These are phyloP conservation scores for Pistacia integerrima DNA, from an alignment of 345 rosid species.

Conservation along the genomic window DNA sequence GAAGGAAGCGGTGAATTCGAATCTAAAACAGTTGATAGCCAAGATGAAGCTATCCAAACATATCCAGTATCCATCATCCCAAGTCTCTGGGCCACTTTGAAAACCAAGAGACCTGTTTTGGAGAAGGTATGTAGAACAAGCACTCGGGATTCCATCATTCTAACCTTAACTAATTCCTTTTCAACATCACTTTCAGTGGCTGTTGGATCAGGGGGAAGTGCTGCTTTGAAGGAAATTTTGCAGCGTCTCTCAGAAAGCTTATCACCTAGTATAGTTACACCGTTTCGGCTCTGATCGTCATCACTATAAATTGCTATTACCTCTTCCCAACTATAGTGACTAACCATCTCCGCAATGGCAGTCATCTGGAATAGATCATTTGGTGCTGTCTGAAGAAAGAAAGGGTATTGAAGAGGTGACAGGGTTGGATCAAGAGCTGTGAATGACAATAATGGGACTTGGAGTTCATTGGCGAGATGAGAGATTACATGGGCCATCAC, in stretches of 20 bases:
- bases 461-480: slow-evolving; percentile 79
- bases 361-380: slow-evolving; percentile 76
- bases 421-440: slow-evolving; percentile 82
- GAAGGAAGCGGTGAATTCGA: slow-evolving; percentile 41
- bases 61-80: slow-evolving; percentile 80
- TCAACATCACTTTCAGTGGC: slow-evolving; percentile 45
- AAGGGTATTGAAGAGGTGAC: slow-evolving; percentile 87
- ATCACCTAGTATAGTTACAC: slow-evolving; percentile 62
- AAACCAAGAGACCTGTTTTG: slow-evolving; percentile 57
- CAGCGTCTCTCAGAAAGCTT: slow-evolving; percentile 67
- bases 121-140: slow-evolving; percentile 62
- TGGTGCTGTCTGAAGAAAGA: slow-evolving; percentile 90
- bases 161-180: slow-evolving; percentile 55
- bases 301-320: slow-evolving; percentile 68
- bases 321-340: slow-evolving; percentile 67
- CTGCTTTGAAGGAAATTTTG: slow-evolving; percentile 73
- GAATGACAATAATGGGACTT: slow-evolving; percentile 77
- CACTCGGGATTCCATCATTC: slow-evolving; percentile 73
- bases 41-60: slow-evolving; percentile 86
- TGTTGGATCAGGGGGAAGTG: slow-evolving; percentile 60
- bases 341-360: slow-evolving; percentile 81
- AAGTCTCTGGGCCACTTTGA: slow-evolving; percentile 70
- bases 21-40: slow-evolving; percentile 82
- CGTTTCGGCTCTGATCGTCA: slow-evolving; percentile 81
- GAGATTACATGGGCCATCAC: slow-evolving; percentile 83